Percentiles rank a stretch among this genome's conserved stretches.
Evolutionary conservation across 768 basidiomycete species (phyloP).

Genomic region (Cystobasidium ongulense): DNA sequence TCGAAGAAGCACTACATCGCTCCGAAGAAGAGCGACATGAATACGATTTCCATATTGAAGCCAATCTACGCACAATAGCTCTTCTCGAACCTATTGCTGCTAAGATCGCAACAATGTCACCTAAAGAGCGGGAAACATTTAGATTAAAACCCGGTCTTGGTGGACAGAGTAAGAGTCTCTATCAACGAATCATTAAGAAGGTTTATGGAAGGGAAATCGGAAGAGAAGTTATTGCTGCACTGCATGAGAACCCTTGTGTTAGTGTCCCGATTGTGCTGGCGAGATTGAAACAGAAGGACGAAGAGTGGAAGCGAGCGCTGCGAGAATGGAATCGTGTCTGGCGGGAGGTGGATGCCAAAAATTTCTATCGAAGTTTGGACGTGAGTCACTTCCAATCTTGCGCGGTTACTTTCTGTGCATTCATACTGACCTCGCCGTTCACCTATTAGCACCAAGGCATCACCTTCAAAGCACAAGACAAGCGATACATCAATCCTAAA

Average conservation of each 20-base stretch:
- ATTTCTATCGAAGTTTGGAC: slow-evolving; percentile 52
- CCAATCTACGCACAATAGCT: slow-evolving; percentile 78
- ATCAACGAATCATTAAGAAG: slow-evolving; percentile 86
- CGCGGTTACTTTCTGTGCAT: neutral
- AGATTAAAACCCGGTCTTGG: slow-evolving; percentile 79
- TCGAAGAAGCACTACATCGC: slow-evolving; percentile 90
- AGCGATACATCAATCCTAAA: slow-evolving; percentile 79
- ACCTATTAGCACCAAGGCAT: slow-evolving; percentile 65
- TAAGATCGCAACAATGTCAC: slow-evolving; percentile 78
- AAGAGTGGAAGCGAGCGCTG: slow-evolving; percentile 90
- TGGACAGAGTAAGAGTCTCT: slow-evolving; percentile 75
- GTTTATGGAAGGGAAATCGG: slow-evolving; percentile 78
- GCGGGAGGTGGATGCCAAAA: slow-evolving; percentile 92
- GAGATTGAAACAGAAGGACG: slow-evolving; percentile 84
- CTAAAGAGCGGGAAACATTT: slow-evolving; percentile 73
- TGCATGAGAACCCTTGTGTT: slow-evolving; percentile 84
- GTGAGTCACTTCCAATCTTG: neutral
- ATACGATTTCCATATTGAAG: slow-evolving; percentile 90
- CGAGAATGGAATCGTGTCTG: slow-evolving; percentile 94
- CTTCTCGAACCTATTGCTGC: slow-evolving; percentile 76
- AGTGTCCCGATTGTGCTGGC: slow-evolving; percentile 83
- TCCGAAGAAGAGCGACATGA: slow-evolving; percentile 98
- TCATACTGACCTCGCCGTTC: neutral
- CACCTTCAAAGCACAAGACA: slow-evolving; percentile 90
- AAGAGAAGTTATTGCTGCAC: slow-evolving; percentile 65